A percentile compares a stretch with the other conserved stretches of the same genome.
These are phyloP conservation scores for Candolleomyces aberdarensis DNA, from an alignment of 768 basidiomycete species.

Conservation along the genomic window DNA sequence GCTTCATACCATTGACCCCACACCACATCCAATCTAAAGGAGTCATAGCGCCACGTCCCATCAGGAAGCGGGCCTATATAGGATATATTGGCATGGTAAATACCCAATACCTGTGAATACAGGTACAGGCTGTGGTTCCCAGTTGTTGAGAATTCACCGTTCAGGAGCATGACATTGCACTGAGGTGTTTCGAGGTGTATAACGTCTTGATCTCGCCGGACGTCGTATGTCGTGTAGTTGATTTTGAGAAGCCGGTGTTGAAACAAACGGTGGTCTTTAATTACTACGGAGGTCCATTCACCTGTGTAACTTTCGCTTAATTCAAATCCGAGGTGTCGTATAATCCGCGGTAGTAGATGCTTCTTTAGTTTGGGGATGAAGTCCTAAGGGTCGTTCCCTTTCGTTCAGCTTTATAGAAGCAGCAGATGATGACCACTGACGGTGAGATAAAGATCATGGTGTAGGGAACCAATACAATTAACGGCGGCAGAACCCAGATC, in stretches of 20 bases:
- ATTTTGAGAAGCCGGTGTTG: neutral
- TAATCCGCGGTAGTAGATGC: neutral
- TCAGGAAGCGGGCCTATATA: neutral
- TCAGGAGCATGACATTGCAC: neutral
- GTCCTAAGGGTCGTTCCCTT: neutral
- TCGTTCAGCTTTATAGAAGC: too few relatives aligned
- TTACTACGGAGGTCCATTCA: neutral
- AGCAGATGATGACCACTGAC: too few relatives aligned
- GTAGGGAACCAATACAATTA: too few relatives aligned
- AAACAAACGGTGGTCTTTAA: slow-evolving; percentile 3
- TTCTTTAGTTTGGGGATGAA: slow-evolving; percentile 2
- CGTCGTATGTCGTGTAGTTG: slow-evolving; percentile 10
- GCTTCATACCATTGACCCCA: neutral
- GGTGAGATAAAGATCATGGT: too few relatives aligned
- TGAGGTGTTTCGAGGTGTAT: slow-evolving; percentile 3
- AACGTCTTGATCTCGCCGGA: slow-evolving; percentile 1
- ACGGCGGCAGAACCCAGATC: too few relatives aligned
- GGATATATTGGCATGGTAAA: neutral
- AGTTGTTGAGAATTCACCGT: neutral
- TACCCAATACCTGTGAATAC: neutral
- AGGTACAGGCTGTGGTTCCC: neutral
- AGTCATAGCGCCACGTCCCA: neutral
- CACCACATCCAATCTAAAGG: neutral
- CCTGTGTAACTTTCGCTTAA: neutral
- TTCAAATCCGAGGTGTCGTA: neutral